Evolutionary conservation across 805 yeast genomes (phyloP).

Genomic region (Pichia manshurica): DNA sequence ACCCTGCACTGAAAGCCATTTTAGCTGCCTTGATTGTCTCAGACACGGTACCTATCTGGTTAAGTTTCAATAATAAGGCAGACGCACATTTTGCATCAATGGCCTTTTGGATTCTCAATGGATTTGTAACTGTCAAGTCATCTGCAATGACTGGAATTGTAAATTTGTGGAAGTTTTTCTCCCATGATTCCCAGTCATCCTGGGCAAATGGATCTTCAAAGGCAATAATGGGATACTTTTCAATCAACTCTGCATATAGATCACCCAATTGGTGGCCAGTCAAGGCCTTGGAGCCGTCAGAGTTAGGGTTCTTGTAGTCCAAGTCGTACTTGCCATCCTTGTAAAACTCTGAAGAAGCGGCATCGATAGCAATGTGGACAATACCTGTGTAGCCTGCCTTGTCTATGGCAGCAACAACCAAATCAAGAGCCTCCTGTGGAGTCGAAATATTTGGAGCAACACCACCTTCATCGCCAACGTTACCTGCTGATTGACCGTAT

Average conservation of each 20-base stretch:
- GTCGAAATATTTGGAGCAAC: constrained; percentile 97
- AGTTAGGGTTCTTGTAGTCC: constrained; percentile 96
- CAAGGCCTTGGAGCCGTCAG: constrained; percentile 88
- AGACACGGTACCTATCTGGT: constrained; percentile 95
- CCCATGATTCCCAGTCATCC: constrained; percentile 99
- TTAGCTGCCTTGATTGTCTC: constrained; percentile 97
- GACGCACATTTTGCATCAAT: constrained; percentile 94
- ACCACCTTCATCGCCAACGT: constrained; percentile 99
- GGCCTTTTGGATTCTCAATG: constrained; percentile 88
- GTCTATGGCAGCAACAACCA: constrained; percentile 83
- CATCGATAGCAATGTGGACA: constrained; percentile 89
- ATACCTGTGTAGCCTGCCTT: constrained; percentile 93
- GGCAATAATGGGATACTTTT: constrained; percentile 95
- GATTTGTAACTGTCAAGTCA: constrained; percentile 98
- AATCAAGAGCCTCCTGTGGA: constrained; percentile 95
- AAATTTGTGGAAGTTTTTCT: constrained; percentile 70
- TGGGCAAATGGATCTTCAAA: constrained; percentile 99
- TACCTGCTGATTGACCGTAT: constrained; percentile 98
- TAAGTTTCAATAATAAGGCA: constrained; percentile 93
- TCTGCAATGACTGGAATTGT: constrained; percentile 93
- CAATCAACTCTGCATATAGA: constrained; percentile 71
- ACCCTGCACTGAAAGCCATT: constrained; percentile 89
- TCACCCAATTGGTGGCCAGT: constrained; percentile 81
- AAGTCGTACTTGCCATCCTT: constrained; percentile 95
- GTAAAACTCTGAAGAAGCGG: constrained; percentile 97